Base-by-base conservation (phyloP, 1,284 basidiomycete genomes). In the Agroathelia rolfsii region DNA sequence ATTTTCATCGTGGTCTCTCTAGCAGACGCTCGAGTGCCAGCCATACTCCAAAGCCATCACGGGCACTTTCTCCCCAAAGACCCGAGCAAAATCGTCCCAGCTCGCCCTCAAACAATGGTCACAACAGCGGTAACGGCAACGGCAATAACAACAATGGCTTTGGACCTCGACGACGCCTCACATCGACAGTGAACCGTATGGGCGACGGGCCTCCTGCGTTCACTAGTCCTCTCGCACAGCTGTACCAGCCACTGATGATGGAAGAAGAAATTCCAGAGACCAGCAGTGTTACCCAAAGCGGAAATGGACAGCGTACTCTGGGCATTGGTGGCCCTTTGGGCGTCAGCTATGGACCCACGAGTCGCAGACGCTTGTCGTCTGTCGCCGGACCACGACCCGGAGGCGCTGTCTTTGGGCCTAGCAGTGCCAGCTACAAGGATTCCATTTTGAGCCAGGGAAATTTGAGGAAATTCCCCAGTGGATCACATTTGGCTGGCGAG, bases 191-290 rank as follows among this genome's bases (percentile, higher is more conserved):
- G 34, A 57, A 54, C 25, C 66, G 61, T 24, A 52, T 57, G 7
- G 39, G 52, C 6, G 68, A 73, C 24, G 41, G 55, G 19, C 48
- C 54, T 4, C 63, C 67, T 16, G 62, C 49, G 26, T 59, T 63
- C 31, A 51, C 61, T 5, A 79, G 77, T 45, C 82, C 82, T 12
- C 60, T 86, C 2, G 78, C 80, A 3, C 79, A 83, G 48, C 61
- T 82, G 9, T 86, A 72, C 49, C 75, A 76, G 37, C 77, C 82
- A 3, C 43, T 83, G 12, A 40, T 76, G 6, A 55, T 76, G 11
- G 70, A 74, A 29, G 69, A 73, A 9, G 55, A 61, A 15, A 52
- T 52, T n/a, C 42, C 47, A 2, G 62, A 69, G 36, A 56, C 62
- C 13, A 14, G 41, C 41, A 31, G 37, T 42, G 26, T 38, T 40